Evolutionary conservation across 495 filamentous ascomycete genomes (phyloP).

Genomic region (Tuber magnatum): DNA sequence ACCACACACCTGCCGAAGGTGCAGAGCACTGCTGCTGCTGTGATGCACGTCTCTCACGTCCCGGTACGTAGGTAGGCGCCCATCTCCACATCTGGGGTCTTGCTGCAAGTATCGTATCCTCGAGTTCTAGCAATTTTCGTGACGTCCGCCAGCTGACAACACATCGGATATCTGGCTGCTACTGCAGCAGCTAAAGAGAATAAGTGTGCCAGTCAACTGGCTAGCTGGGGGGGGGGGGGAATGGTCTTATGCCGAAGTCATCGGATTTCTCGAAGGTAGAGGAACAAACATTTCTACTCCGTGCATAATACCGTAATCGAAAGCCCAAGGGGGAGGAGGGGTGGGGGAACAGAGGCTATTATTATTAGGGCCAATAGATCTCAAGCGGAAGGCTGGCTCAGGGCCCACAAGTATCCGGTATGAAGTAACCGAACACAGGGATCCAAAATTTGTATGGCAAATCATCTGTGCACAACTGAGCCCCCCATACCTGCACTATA

Average conservation of each 20-base stretch:
- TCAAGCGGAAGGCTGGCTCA: neutral
- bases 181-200: neutral
- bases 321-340: neutral
- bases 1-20: neutral
- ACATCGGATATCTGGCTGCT: slow-evolving; percentile 24
- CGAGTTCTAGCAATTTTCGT: slow-evolving; percentile 7
- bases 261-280: neutral
- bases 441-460: neutral
- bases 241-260: neutral
- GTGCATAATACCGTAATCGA: neutral
- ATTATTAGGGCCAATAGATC: neutral
- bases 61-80: slow-evolving; percentile 19
- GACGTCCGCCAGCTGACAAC: slow-evolving; percentile 33
- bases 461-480: neutral
- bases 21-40: slow-evolving; percentile 1
- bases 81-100: slow-evolving; percentile 22
- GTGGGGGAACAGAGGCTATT: neutral
- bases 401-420: neutral
- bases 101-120: slow-evolving; percentile 24
- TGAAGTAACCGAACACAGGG: neutral
- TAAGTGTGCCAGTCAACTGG: neutral
- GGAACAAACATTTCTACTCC: neutral
- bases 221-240: neutral
- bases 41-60: slow-evolving; percentile 16
- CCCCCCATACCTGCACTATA: neutral